These are phyloP conservation scores for Colletotrichum trifolii DNA, from an alignment of 2,329 filamentous ascomycete species.

Conservation along the genomic window DNA sequence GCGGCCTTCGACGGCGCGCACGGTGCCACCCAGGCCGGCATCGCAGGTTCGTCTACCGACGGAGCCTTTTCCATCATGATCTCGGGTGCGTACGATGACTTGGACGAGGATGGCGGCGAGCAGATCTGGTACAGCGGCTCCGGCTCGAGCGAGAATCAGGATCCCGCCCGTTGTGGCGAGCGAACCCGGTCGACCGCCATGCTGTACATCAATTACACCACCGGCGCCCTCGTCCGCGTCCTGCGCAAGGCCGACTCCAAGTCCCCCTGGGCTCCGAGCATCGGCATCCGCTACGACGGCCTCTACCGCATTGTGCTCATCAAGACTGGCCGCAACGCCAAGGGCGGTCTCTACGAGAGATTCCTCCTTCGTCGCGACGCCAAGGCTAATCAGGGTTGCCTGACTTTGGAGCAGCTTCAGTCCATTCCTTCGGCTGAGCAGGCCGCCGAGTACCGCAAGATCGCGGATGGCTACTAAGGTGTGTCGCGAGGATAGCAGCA, in stretches of 20 bases:
- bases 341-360: conserved; percentile 37
- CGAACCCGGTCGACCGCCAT: conserved; percentile 35
- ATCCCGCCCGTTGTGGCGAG: conserved; percentile 4
- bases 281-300: conserved; percentile 50
- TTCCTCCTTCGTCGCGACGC: conserved; percentile 27
- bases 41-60: conserved; percentile 54
- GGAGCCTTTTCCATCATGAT: conserved; percentile 69
- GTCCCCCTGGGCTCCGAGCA: conserved; percentile 35
- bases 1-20: conserved; percentile 61
- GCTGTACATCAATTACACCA: conserved; percentile 37
- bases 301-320: conserved; percentile 43
- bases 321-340: conserved; percentile 25
- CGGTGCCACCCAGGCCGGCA: conserved; percentile 59
- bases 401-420: conserved; percentile 15
- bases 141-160: conserved; percentile 35
- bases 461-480: conserved; percentile 37
- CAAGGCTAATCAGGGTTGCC: not conserved
- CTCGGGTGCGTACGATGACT: conserved; percentile 45
- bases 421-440: conserved; percentile 23
- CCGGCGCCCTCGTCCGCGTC: conserved; percentile 42
- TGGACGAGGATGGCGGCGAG: conserved; percentile 43
- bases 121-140: conserved; percentile 43
- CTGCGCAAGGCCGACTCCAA: conserved; percentile 40
- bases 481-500: too few relatives aligned
- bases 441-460: conserved; percentile 29